Percentiles rank a stretch among this genome's conserved stretches.
These are phyloP conservation scores for Populus hybrid DNA, from an alignment of 441 rosid genomes.

Conservation along the genomic window DNA sequence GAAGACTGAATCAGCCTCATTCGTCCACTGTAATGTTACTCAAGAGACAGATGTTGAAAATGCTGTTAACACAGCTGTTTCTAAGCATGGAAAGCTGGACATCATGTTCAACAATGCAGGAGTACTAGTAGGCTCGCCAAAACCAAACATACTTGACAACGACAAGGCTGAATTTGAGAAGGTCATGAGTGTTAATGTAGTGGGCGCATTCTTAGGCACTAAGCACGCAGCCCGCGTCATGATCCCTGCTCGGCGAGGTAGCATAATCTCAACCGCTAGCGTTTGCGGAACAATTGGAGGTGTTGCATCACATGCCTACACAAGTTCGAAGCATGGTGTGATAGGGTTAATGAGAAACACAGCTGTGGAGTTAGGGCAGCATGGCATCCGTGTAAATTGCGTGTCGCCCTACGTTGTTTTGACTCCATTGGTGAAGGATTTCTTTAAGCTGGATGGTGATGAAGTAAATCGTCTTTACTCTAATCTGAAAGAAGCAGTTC, in stretches of 20 bases:
- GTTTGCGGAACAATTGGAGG: conserved; percentile 26
- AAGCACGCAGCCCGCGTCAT: conserved; percentile 34
- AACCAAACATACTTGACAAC: conserved; percentile 29
- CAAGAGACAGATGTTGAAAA: conserved; percentile 18
- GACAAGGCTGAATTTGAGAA: conserved; percentile 33
- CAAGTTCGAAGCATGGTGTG: conserved; percentile 38
- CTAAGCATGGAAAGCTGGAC: conserved; percentile 38
- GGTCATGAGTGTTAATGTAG: conserved; percentile 31
- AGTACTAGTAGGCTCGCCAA: conserved; percentile 5
- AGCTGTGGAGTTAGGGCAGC: conserved; percentile 36
- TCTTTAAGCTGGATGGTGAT: conserved; percentile 14
- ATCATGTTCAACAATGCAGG: conserved; percentile 51
- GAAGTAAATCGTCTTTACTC: conserved; percentile 21
- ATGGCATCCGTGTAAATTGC: conserved; percentile 47
- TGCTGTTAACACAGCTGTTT: conserved; percentile 27
- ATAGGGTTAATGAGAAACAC: conserved; percentile 38
- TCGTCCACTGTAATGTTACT: conserved; percentile 10
- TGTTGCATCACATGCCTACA: conserved; percentile 35
- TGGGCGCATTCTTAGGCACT: conserved; percentile 36
- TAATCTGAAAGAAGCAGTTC: conserved; percentile 27
- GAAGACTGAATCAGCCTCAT: not conserved
- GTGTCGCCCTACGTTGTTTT: conserved; percentile 40
- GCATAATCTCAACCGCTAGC: conserved; percentile 43
- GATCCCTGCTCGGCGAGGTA: conserved; percentile 19
- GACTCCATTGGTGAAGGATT: conserved; percentile 21